phyloP scores from a whole-genome alignment of 345 rosid species.

The Bretschneidera sinensis region DNA sequence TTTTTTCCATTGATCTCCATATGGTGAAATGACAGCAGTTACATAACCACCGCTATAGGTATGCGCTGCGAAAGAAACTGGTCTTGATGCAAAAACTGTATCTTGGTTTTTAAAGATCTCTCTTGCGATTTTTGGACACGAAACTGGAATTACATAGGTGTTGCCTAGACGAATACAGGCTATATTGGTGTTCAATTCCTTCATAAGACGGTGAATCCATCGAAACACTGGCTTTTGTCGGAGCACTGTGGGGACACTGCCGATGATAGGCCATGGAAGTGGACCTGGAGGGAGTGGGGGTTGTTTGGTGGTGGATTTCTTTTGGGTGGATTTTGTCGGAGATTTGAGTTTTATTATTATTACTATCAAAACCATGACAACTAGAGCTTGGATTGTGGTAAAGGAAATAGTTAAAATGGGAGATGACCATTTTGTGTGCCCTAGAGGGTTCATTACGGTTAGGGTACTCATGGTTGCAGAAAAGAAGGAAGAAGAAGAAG shows the following conservation, averaged over 20 bases:
- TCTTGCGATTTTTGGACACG: constrained; percentile 34
- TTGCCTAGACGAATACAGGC: constrained; percentile 40
- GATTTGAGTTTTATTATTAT: neutral
- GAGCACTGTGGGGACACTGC: constrained; percentile 32
- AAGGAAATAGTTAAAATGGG: neutral
- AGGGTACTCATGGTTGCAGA: neutral
- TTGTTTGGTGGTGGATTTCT: neutral
- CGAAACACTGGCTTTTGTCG: constrained; percentile 27
- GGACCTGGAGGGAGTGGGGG: constrained; percentile 40
- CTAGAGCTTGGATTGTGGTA: neutral
- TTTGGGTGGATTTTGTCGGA: neutral
- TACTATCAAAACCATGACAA: neutral
- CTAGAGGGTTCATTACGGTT: neutral
- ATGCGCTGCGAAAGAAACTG: constrained; percentile 24
- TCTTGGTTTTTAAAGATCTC: constrained; percentile 39
- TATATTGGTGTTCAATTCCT: constrained; percentile 38
- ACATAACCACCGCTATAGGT: constrained; percentile 22
- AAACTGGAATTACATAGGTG: constrained; percentile 34
- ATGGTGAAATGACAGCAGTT: constrained; percentile 22
- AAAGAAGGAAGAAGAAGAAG: neutral
- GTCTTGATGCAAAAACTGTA: constrained; percentile 31
- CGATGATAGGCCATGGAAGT: constrained; percentile 35
- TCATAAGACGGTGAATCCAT: constrained; percentile 44
- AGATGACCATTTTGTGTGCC: neutral
- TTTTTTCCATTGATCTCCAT: constrained; percentile 46